Evolutionary conservation across 2,329 filamentous ascomycete genomes (phyloP).

Genomic region (Emergomyces pasteurianus): DNA sequence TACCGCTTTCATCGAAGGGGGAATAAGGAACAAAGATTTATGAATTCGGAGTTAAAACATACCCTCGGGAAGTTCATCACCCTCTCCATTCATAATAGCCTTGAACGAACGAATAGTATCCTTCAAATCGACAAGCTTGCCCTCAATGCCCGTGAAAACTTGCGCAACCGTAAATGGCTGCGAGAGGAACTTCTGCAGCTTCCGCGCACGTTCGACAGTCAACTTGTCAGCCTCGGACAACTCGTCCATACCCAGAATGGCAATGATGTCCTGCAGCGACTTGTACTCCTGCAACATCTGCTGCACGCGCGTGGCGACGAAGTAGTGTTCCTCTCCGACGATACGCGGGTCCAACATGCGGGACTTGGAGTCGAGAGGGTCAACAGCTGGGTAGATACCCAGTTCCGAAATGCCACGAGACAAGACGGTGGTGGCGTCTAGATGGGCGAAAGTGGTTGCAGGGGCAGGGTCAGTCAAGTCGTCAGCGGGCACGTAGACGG

Average conservation of each 20-base stretch:
- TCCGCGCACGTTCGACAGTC: conserved; percentile 99
- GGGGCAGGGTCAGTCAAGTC: conserved; percentile 99
- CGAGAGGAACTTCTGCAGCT: conserved; percentile 99
- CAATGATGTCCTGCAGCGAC: conserved; percentile 99
- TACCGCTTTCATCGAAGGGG: not conserved
- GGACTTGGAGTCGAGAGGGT: conserved; percentile 98
- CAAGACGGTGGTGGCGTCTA: conserved; percentile 99
- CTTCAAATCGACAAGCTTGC: conserved; percentile 94
- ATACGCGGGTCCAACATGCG: conserved; percentile 99
- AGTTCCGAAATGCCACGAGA: conserved; percentile 99
- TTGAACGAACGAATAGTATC: conserved; percentile 97
- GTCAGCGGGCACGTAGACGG: conserved; percentile 99
- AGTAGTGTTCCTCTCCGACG: conserved; percentile 95
- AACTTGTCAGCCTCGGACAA: conserved; percentile 98
- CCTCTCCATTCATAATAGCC: conserved; percentile 88
- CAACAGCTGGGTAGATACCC: conserved; percentile 99
- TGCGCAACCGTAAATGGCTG: conserved; percentile 92
- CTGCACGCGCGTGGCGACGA: conserved; percentile 87
- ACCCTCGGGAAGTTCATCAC: conserved; percentile 89
- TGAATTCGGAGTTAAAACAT: conserved; percentile 25
- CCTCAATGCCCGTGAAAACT: conserved; percentile 71
- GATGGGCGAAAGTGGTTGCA: conserved; percentile 98
- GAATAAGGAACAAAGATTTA: conserved; percentile 1
- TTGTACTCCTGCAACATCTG: conserved; percentile 99
- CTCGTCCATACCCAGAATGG: conserved; percentile 99